These are phyloP conservation scores for Aspergillus sclerotiicarbonarius DNA, from an alignment of 495 filamentous ascomycete species.

Conservation along the genomic window DNA sequence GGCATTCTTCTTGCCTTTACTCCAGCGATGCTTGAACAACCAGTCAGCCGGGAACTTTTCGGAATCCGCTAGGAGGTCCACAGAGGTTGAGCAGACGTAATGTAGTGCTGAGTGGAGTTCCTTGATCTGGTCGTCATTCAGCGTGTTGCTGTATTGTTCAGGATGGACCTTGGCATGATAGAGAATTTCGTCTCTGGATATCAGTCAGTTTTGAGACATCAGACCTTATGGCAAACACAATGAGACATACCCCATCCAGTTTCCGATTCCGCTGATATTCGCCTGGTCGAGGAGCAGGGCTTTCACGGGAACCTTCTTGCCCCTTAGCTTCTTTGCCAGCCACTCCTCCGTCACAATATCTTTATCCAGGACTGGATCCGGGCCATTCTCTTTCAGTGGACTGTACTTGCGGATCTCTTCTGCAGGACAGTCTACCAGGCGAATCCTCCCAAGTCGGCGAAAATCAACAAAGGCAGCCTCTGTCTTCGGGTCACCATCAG, in stretches of 20 bases:
- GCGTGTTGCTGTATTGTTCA: conserved; percentile 84
- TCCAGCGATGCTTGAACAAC: conserved; percentile 91
- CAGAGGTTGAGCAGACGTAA: conserved; percentile 74
- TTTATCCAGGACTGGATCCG: conserved; percentile 85
- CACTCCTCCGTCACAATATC: conserved; percentile 71
- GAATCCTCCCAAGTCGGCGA: conserved; percentile 71
- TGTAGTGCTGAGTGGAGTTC: conserved; percentile 70
- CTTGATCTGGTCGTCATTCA: conserved; percentile 68
- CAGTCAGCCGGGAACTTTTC: conserved; percentile 83
- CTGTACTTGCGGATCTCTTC: conserved; percentile 70
- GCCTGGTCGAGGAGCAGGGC: conserved; percentile 82
- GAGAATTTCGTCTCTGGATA: conserved; percentile 73
- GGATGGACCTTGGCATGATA: conserved; percentile 87
- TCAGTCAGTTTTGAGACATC: conserved; percentile 15
- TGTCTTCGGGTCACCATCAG: conserved; percentile 55
- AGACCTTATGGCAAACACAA: neutral
- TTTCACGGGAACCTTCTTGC: conserved; percentile 81
- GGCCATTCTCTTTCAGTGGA: conserved; percentile 86
- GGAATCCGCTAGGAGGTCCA: conserved; percentile 77
- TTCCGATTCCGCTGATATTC: conserved; percentile 91
- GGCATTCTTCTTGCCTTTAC: conserved; percentile 79
- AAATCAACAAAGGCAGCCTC: conserved; percentile 84
- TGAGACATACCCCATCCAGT: conserved; percentile 80
- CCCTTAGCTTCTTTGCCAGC: conserved; percentile 63
- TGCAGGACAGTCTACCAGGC: conserved; percentile 76